Evolutionary conservation across 1,284 basidiomycete genomes (phyloP).

Genomic region (Malassezia yamatoensis): DNA sequence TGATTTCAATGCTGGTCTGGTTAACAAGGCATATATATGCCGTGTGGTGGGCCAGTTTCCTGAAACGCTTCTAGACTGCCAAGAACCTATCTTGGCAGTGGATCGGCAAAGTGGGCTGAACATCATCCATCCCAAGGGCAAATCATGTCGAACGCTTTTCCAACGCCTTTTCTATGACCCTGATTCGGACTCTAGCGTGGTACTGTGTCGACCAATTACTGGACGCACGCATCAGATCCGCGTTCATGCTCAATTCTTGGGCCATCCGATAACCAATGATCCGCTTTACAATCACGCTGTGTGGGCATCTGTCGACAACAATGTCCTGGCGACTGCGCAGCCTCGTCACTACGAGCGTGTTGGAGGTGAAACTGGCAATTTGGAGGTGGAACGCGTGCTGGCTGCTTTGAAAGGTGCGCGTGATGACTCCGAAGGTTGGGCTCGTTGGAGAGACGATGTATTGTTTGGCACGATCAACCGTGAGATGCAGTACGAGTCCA

Average conservation of each 20-base stretch:
- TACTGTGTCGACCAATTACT: slow-evolving; percentile 61
- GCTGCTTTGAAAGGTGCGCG: slow-evolving; percentile 41
- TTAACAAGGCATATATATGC: slow-evolving; percentile 50
- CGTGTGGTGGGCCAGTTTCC: slow-evolving; percentile 57
- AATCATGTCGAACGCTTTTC: slow-evolving; percentile 75
- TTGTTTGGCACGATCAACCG: slow-evolving; percentile 36
- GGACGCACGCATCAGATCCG: slow-evolving; percentile 78
- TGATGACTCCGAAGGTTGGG: slow-evolving; percentile 45
- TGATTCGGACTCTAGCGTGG: slow-evolving; percentile 70
- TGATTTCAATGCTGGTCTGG: slow-evolving; percentile 57
- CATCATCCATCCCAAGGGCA: slow-evolving; percentile 55
- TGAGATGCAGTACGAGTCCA: slow-evolving; percentile 31
- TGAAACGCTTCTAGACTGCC: slow-evolving; percentile 59
- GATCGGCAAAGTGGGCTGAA: slow-evolving; percentile 93
- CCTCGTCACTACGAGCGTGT: slow-evolving; percentile 38
- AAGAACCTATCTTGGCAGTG: slow-evolving; percentile 77
- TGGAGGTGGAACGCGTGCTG: slow-evolving; percentile 37
- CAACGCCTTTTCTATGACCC: slow-evolving; percentile 72
- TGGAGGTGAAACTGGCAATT: slow-evolving; percentile 34
- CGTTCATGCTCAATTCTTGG: slow-evolving; percentile 90
- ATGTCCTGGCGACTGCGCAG: slow-evolving; percentile 26
- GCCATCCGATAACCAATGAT: slow-evolving; percentile 68
- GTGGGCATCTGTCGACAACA: slow-evolving; percentile 34
- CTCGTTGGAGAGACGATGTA: slow-evolving; percentile 44
- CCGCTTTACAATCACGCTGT: slow-evolving; percentile 48